These are phyloP conservation scores for Metschnikowia amazonensis DNA, from an alignment of 805 yeast genomes.

Conservation along the genomic window DNA sequence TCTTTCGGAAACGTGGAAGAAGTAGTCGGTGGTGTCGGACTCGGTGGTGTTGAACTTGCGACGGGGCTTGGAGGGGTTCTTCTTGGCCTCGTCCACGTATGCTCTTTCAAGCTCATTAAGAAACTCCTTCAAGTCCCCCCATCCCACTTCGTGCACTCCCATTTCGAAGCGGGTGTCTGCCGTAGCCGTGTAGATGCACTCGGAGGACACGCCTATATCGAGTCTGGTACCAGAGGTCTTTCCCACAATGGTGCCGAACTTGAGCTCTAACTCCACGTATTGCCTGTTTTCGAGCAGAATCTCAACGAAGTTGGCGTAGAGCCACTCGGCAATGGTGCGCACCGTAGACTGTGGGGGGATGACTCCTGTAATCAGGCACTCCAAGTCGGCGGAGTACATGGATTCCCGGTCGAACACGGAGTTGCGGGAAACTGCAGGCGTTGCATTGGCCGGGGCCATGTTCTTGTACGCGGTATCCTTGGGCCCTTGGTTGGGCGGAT, in stretches of 20 bases:
- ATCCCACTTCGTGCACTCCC: constrained; percentile 62
- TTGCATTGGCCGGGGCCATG: neutral
- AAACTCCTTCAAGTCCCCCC: constrained; percentile 51
- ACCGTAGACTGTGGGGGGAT: constrained; percentile 79
- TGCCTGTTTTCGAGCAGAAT: constrained; percentile 53
- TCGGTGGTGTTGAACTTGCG: constrained; percentile 58
- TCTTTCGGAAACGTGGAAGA: constrained; percentile 58
- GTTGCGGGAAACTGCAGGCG: constrained; percentile 12
- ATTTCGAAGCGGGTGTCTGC: constrained; percentile 57
- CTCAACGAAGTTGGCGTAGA: constrained; percentile 73
- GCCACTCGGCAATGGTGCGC: constrained; percentile 82
- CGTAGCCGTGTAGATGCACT: constrained; percentile 56
- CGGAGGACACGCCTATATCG: constrained; percentile 64
- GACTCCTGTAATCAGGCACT: constrained; percentile 63
- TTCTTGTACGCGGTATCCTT: neutral
- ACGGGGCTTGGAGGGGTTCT: constrained; percentile 30
- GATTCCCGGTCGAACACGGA: constrained; percentile 30
- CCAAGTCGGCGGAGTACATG: constrained; percentile 35
- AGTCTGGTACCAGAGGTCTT: constrained; percentile 60
- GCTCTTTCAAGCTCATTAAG: constrained; percentile 51
- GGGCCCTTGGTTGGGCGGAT: constrained; percentile 15
- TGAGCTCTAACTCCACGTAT: constrained; percentile 65
- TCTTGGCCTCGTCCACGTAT: constrained; percentile 40
- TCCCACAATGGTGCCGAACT: constrained; percentile 68
- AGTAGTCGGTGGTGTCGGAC: constrained; percentile 58